Evolutionary conservation across 495 filamentous ascomycete species (phyloP), one percentile per base, ranked within the genome.

Genomic region (Xylaria grammica): DNA sequence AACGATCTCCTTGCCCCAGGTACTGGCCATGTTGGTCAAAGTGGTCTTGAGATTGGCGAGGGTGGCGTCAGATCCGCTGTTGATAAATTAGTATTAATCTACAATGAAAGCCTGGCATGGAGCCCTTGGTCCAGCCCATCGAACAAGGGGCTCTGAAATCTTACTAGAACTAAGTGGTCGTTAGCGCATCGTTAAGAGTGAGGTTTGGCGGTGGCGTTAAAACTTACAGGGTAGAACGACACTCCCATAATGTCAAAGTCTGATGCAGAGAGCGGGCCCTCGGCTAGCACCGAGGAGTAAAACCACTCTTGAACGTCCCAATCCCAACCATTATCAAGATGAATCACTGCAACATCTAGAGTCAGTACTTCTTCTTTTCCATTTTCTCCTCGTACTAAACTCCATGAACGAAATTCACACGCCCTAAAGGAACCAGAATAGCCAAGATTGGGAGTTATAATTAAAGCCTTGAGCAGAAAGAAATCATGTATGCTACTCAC

Each of bases 191-290:
- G 10, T 24, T 2, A 29, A 1, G 8, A 27, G 4, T 19, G n/a
- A 51, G 13, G 20, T 27, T 17, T 3, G 22, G 11, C 4, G 1
- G 1, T 3, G 15, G 26, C 15, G 26, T 22, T 19, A 29, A 17
- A 32, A 54, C 60, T n/a, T 57, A 63, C 61, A 7, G 88, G 89
- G 76, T 91, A 90, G 73, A 85, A 91, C 0, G 86, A 89, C 2
- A 91, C 84, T 13, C 88, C 88, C 74, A 90, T 89, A 66, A 86
- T 81, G 73, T 91, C 89, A 63, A 87, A 90, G 67, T 90, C 87
- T 2, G 82, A 76, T 0, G 79, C 69, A 4, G 72, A 61, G 1
- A 90, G 78, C 1, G 80, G 75, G 4, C 83, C 85, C n/a, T 80
- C 67, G 13, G 73, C 81, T 0, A 89, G 74, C 4, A 85, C 82